These are phyloP conservation scores for Aspergillus melleus DNA, from an alignment of 2,329 filamentous ascomycete species.

Conservation along the genomic window DNA sequence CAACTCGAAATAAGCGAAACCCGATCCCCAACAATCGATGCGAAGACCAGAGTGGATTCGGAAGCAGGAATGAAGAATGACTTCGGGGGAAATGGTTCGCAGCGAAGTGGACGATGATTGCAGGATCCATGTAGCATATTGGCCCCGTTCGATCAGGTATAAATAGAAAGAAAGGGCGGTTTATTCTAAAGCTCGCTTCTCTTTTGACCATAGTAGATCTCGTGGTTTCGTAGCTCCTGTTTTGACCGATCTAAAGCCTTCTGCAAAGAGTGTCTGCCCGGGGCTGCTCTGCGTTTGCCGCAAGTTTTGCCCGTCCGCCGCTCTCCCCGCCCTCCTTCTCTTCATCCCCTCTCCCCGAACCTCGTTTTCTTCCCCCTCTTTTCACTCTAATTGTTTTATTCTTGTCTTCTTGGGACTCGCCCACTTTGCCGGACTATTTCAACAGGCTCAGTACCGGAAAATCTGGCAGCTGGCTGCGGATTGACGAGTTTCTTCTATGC, in stretches of 20 bases:
- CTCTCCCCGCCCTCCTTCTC: constrained; percentile 22
- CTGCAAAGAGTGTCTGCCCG: background rate
- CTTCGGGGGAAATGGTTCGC: constrained; percentile 11
- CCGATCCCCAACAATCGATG: constrained; percentile 14
- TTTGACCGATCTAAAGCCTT: background rate
- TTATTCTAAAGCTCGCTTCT: constrained; percentile 7
- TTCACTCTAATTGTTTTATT: constrained; percentile 1
- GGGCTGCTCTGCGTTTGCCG: constrained; percentile 6
- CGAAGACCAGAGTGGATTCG: constrained; percentile 15
- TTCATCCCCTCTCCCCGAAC: constrained; percentile 8
- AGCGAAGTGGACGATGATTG: constrained; percentile 22
- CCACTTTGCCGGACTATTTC: background rate
- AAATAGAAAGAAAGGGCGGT: constrained; percentile 31
- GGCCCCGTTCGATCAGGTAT: constrained; percentile 28
- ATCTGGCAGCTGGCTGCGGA: constrained; percentile 28
- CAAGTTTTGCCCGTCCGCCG: constrained; percentile 24
- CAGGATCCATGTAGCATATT: constrained; percentile 40
- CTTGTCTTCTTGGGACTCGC: background rate
- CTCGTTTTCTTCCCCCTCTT: constrained; percentile 3
- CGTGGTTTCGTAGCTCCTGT: background rate
- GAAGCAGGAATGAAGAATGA: constrained; percentile 8
- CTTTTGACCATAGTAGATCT: background rate
- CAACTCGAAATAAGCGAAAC: constrained; percentile 42
- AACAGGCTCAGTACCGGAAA: constrained; percentile 12
- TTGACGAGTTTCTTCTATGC: constrained; percentile 27